Base-by-base conservation (phyloP, 2,329 filamentous ascomycete genomes). In the Camptophora hylomeconis region DNA sequence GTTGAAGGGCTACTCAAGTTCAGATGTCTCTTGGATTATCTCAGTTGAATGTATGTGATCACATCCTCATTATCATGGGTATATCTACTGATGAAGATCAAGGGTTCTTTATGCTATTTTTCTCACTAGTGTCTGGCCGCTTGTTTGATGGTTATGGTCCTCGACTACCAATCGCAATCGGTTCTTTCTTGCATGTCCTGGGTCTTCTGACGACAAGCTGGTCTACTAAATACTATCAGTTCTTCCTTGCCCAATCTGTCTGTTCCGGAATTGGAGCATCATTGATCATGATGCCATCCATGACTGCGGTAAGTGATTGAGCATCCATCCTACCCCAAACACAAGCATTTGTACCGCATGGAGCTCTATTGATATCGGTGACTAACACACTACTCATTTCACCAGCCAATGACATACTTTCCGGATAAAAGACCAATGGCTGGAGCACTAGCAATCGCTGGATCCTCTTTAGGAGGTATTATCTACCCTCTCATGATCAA, bases 101-200 rank as follows among this genome's bases (percentile, higher is more conserved):
- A 17, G 35, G 33, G 4, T 40, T 34, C 37, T 46, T 39, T 31
- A 41, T 44, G 39, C 48, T 54, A 24, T 42, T 50, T n/a, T 43
- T 64, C 38, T 72, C 74, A 0, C 71, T 72, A 0, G 42, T 80
- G 5, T 63, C 74, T n/a, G 76, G 76, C 1, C 69, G 66, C 21
- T 25, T 75, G 0, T 78, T 66, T 40, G 77, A 81, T 42, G 67
- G 58, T 32, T 67, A 71, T 32, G 76, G 76, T 0, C 71, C 75
- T 0, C 61, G 65, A 16, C 62, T 54, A 25, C 51, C 80, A 2
- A 45, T 70, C 1, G 22, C 67, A 0, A 44, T 53, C 17, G 68
- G 68, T 12, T 60, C 59, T 3, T 53, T 70, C 30, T 43, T 72
- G 31, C 66, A 72, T 35, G 62, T 71, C 30, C 67, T 72, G 31